Evolutionary conservation across 148 eudicot genomes (phyloP).

Genomic region (Heliamphora exappendiculata): DNA sequence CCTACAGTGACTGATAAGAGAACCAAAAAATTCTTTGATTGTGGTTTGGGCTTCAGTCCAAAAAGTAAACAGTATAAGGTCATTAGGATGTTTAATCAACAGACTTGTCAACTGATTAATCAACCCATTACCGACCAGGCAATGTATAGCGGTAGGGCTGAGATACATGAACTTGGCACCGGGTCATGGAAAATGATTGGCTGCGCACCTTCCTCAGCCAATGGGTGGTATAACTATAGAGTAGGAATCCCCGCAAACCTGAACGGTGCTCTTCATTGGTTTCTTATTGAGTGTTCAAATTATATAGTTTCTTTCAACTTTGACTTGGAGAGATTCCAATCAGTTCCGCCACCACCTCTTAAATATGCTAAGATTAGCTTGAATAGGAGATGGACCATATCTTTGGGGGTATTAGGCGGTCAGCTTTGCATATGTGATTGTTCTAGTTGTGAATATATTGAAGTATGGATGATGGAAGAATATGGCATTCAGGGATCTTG

Average conservation of each 20-base stretch:
- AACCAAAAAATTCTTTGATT: neutral
- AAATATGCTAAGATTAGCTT: neutral
- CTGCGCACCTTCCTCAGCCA: neutral
- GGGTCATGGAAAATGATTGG: conserved; percentile 10
- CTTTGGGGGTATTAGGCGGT: conserved; percentile 12
- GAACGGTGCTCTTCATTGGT: conserved; percentile 12
- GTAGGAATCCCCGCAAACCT: neutral
- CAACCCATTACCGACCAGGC: neutral
- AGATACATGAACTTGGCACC: conserved; percentile 7
- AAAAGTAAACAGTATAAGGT: conserved; percentile 8
- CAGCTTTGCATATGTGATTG: conserved; percentile 12
- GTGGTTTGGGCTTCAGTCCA: conserved; percentile 11
- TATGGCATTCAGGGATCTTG: conserved; percentile 19
- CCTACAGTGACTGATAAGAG: neutral
- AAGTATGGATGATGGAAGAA: conserved; percentile 18
- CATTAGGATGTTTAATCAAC: neutral
- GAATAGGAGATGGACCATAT: neutral
- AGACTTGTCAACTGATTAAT: neutral
- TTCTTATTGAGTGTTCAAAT: neutral
- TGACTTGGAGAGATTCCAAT: conserved; percentile 16
- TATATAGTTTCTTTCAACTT: conserved; percentile 16
- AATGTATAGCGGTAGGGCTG: neutral
- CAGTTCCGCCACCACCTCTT: conserved; percentile 7
- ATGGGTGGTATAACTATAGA: rapidly evolving
- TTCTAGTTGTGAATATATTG: neutral